Conservation (phyloP, 2,329 filamentous ascomycete species). For the Ophiognomonia clavigignenti-juglandacearum region DNA sequence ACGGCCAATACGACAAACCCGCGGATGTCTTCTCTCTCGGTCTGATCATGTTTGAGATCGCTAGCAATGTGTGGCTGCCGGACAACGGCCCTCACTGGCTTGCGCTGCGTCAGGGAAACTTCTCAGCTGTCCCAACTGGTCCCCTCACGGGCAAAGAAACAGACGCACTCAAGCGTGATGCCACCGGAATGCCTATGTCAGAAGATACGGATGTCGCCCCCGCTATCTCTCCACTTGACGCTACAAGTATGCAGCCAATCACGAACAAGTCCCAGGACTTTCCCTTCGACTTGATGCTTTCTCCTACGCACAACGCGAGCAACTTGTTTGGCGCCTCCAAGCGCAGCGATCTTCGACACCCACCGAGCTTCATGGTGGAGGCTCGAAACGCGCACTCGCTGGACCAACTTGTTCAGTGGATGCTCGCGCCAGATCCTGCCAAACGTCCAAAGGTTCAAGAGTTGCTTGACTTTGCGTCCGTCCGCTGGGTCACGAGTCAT, state of each 20-base stretch:
- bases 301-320: constrained; percentile 28
- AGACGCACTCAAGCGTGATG: constrained; percentile 67
- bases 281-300: constrained; percentile 21
- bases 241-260: constrained; percentile 4
- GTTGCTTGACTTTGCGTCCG: constrained; percentile 66
- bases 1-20: constrained; percentile 81
- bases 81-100: constrained; percentile 92
- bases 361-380: constrained; percentile 88
- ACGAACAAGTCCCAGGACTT: constrained; percentile 12
- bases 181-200: constrained; percentile 62
- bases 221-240: constrained; percentile 10
- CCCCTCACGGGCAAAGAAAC: constrained; percentile 73
- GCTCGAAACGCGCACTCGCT: constrained; percentile 67
- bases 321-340: constrained; percentile 43
- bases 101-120: constrained; percentile 80
- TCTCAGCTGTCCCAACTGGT: constrained; percentile 74
- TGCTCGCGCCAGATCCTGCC: constrained; percentile 73
- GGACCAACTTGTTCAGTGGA: constrained; percentile 78
- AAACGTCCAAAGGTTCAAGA: constrained; percentile 71
- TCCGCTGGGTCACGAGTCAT: constrained; percentile 74
- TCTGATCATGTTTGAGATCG: constrained; percentile 90
- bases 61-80: constrained; percentile 87
- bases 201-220: constrained; percentile 21
- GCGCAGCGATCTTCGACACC: constrained; percentile 50
- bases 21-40: constrained; percentile 93